Evolutionary conservation across 805 yeast species (phyloP).

Genomic region (Metschnikowia proteae): DNA sequence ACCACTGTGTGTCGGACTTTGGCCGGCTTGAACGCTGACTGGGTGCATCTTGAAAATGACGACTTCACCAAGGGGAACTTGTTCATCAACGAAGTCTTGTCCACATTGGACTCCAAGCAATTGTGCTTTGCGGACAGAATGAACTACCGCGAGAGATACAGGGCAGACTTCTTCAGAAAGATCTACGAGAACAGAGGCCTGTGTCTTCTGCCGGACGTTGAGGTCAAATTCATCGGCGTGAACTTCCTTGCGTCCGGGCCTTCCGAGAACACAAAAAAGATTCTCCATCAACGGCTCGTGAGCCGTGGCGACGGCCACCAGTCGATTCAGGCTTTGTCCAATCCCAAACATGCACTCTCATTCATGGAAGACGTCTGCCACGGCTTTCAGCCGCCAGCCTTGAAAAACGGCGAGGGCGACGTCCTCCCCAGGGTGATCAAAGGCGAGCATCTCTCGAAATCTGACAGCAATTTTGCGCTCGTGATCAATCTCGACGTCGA

Average conservation of each 20-base stretch:
- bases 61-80: conserved; percentile 50
- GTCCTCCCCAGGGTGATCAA: conserved; percentile 4
- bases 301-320: conserved; percentile 86
- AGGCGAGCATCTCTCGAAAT: conserved; percentile 10
- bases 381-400: conserved; percentile 10
- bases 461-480: conserved; percentile 62
- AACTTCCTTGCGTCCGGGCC: conserved; percentile 50
- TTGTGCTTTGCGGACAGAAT: conserved; percentile 79
- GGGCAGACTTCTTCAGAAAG: conserved; percentile 60
- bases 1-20: conserved; percentile 74
- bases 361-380: conserved; percentile 8
- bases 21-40: conserved; percentile 48
- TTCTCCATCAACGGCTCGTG: conserved; percentile 59
- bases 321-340: conserved; percentile 58
- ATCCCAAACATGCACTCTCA: conserved; percentile 36
- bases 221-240: conserved; percentile 60
- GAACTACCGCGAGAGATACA: conserved; percentile 68
- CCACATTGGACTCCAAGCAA: conserved; percentile 26
- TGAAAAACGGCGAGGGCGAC: conserved; percentile 8
- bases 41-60: conserved; percentile 84
- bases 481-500: conserved; percentile 52
- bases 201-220: conserved; percentile 32
- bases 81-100: conserved; percentile 47
- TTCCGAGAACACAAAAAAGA: conserved; percentile 37
- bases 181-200: conserved; percentile 28